Evolutionary conservation across 345 rosid genomes (phyloP).

Genomic region (Salix purpurea): DNA sequence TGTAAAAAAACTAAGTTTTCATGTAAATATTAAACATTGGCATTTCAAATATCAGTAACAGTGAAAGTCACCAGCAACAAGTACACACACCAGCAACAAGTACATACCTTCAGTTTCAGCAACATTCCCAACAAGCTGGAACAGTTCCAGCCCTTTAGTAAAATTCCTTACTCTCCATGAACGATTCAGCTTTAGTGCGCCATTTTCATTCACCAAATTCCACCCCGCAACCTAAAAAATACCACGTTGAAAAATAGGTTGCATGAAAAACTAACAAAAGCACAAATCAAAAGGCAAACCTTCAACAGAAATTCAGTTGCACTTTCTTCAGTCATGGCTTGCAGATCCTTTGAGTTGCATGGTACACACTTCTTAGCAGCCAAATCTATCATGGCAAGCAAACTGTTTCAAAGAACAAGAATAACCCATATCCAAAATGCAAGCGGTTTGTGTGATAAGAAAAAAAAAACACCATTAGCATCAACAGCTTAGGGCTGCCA

Average conservation of each 20-base stretch:
- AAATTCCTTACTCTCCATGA: conserved; percentile 78
- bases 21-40: not conserved
- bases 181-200: conserved; percentile 57
- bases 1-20: not conserved
- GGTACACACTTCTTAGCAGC: conserved; percentile 78
- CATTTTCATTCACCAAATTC: conserved; percentile 68
- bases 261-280: not conserved
- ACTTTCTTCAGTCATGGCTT: conserved; percentile 70
- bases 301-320: conserved; percentile 53
- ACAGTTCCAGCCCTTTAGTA: conserved; percentile 75
- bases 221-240: conserved; percentile 65
- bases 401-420: conserved; percentile 7
- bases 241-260: not conserved
- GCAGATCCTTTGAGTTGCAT: conserved; percentile 74
- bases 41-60: not conserved
- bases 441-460: not conserved
- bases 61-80: not conserved
- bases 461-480: not conserved
- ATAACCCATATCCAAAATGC: not conserved
- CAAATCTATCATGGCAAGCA: conserved; percentile 46
- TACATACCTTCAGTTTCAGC: conserved; percentile 82
- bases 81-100: not conserved
- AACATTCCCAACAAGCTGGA: conserved; percentile 61
- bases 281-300: conserved; percentile 35
- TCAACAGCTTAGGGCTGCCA: not conserved